phyloP scores from a whole-genome alignment of 352 stramenopile genomes.

The Pythium scleroteichum region DNA sequence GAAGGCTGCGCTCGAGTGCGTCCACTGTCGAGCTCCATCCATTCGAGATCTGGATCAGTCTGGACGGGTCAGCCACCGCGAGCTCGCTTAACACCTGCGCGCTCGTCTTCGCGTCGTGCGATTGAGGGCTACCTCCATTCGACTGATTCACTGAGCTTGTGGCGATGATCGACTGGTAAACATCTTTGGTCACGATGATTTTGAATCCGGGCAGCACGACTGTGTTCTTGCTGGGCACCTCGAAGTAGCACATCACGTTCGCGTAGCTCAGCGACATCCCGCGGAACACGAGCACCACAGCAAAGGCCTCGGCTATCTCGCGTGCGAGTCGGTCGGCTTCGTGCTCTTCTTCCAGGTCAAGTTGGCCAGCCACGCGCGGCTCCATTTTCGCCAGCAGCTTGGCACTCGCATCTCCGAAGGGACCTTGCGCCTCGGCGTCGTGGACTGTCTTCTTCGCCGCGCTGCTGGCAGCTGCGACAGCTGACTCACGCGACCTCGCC shows the following conservation, averaged over 20 bases:
- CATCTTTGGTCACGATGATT: conserved; percentile 62
- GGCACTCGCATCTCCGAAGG: conserved; percentile 47
- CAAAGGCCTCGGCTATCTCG: conserved; percentile 56
- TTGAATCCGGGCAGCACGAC: conserved; percentile 82
- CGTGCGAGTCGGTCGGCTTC: conserved; percentile 66
- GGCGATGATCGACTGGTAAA: conserved; percentile 14
- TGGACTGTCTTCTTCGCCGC: conserved; percentile 29
- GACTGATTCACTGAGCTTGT: no score
- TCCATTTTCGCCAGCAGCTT: conserved; percentile 51
- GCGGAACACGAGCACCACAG: conserved; percentile 75
- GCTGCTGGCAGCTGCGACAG: conserved; percentile 4
- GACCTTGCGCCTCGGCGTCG: conserved; percentile 48
- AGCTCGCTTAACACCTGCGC: conserved; percentile 58
- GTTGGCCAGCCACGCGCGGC: conserved; percentile 20
- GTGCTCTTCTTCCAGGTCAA: conserved; percentile 71
- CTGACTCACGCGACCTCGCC: conserved; percentile 30
- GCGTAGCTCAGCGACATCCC: conserved; percentile 62
- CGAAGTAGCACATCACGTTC: conserved; percentile 80
- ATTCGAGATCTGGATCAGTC: conserved; percentile 61
- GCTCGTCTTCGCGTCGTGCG: conserved; percentile 35
- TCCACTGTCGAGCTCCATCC: conserved; percentile 55
- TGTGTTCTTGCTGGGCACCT: conserved; percentile 34
- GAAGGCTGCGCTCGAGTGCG: conserved; percentile 41
- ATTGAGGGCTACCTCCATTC: not conserved
- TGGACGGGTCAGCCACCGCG: conserved; percentile 55